Base-by-base conservation (phyloP, 75 land plant species). In the Chamaecyparis obtusa region DNA sequence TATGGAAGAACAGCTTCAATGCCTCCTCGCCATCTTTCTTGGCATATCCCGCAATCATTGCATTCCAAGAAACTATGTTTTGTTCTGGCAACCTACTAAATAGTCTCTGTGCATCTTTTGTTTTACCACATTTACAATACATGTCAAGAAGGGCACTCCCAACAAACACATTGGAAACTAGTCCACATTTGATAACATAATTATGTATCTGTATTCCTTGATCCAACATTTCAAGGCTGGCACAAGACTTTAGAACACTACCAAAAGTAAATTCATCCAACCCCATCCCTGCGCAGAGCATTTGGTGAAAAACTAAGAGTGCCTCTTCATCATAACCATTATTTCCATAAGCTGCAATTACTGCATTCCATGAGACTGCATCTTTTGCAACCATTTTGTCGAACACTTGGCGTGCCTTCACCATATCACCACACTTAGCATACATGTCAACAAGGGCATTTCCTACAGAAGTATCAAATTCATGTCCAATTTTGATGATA, bases 341-440 rank as follows among this genome's bases (percentile, higher is more conserved):
- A 11, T 82, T 39, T n/a, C 86, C 85, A 81, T 88, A 86, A 30
- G 91, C 89, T 43, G 89, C 86, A 81, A 93, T 90, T 57, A 89
- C 54, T 16, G 94, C 89, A 88, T 91, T 93, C 77, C 89, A 91
- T 3, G 90, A 88, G 37, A 93, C 83, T 44, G 87, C 90, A 77
- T 91, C 88, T 74, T 86, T 85, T 17, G n/a, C 54, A 44, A 35
- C 56, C 21, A 90, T 32, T 74, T 51, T 30, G 30, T 85, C 84
- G 71, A 84, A 84, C 17, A 33, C 39, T 30, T 35, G 37, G 21
- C 9, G 85, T 46, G 85, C 85, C 30, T 19, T 56, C 24, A 17
- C 85, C 64, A 84, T 54, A 84, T 84, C 37, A 84, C 85, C 85
- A 33, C 87, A 90, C 69, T 90, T 91, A 9, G 90, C 83, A 76